Conservation (phyloP, 1,284 basidiomycete genomes). For the Gymnopus androsaceus region DNA sequence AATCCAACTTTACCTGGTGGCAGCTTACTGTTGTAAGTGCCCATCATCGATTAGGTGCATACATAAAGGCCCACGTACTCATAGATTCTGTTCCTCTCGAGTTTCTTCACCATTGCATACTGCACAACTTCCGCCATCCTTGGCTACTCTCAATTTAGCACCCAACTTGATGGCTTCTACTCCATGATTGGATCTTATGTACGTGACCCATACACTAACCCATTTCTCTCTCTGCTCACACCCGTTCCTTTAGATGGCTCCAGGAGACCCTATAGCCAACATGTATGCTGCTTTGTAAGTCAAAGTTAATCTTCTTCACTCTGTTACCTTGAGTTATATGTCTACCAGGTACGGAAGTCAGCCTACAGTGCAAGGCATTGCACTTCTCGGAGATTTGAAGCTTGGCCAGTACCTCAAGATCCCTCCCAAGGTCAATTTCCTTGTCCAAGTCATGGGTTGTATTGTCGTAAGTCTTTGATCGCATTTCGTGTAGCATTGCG, state of each 20-base stretch:
- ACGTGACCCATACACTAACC: too few species aligned
- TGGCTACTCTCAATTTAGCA: conserved; percentile 17
- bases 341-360: conserved; percentile 13
- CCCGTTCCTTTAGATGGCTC: too few species aligned
- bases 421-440: conserved; percentile 11
- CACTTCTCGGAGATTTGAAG: conserved; percentile 4
- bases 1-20: conserved; percentile 23
- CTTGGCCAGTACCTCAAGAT: conserved; percentile 12
- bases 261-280: conserved; percentile 8
- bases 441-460: conserved; percentile 6
- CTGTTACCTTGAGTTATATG: too few species aligned
- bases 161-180: conserved; percentile 4
- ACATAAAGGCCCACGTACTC: not conserved
- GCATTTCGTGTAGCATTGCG: too few species aligned
- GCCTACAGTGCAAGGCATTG: conserved; percentile 7
- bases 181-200: conserved; percentile 7
- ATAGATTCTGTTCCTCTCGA: conserved; percentile 19
- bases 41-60: not conserved
- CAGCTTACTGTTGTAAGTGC: conserved; percentile 13
- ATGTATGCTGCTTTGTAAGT: conserved; percentile 11
- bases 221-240: too few species aligned
- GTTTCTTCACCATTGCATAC: conserved; percentile 21
- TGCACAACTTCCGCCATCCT: conserved; percentile 22
- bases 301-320: too few species aligned
- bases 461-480: not conserved